Percentiles rank a stretch among this genome's conserved stretches.
Evolutionary conservation across 352 stramenopile genomes (phyloP).

Genomic region (Phytophthora idaei): DNA sequence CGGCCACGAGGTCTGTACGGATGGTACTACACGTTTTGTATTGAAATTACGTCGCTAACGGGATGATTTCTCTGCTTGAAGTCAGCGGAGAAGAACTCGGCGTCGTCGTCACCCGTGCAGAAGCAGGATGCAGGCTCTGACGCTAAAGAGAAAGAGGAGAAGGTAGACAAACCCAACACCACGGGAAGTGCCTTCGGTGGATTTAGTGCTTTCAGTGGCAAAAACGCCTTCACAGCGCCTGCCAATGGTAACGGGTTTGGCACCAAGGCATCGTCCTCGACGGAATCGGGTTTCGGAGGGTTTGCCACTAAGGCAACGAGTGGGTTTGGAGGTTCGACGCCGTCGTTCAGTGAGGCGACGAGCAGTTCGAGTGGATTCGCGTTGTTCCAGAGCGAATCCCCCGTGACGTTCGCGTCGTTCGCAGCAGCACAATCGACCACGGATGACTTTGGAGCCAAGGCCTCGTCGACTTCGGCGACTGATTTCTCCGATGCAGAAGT

Average conservation of each 20-base stretch:
- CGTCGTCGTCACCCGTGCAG: slow-evolving; percentile 17
- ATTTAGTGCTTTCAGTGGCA: slow-evolving; percentile 58
- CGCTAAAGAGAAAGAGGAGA: slow-evolving; percentile 18
- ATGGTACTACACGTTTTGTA: background rate
- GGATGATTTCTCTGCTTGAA: background rate
- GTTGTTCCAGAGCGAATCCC: slow-evolving; percentile 50
- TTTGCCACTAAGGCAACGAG: slow-evolving; percentile 20
- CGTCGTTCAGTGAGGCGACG: slow-evolving; percentile 11
- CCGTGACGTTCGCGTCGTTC: slow-evolving; percentile 65
- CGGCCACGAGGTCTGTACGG: slow-evolving; percentile 25
- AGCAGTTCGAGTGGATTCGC: slow-evolving; percentile 55
- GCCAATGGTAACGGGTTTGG: slow-evolving; percentile 30
- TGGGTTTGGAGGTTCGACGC: slow-evolving; percentile 30
- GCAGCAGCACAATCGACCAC: slow-evolving; percentile 43
- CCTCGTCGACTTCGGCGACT: slow-evolving; percentile 36
- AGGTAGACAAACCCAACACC: slow-evolving; percentile 34
- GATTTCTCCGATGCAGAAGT: slow-evolving; percentile 61
- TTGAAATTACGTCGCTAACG: slow-evolving; percentile 11
- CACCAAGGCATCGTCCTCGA: slow-evolving; percentile 19
- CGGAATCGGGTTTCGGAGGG: slow-evolving; percentile 8
- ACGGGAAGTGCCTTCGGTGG: slow-evolving; percentile 52
- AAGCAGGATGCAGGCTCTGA: slow-evolving; percentile 9
- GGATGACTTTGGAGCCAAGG: slow-evolving; percentile 47
- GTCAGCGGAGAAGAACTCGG: slow-evolving; percentile 15
- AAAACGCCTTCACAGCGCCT: slow-evolving; percentile 50